Base-by-base conservation (phyloP, 2,329 filamentous ascomycete species). In the Huntiella abstrusa region DNA sequence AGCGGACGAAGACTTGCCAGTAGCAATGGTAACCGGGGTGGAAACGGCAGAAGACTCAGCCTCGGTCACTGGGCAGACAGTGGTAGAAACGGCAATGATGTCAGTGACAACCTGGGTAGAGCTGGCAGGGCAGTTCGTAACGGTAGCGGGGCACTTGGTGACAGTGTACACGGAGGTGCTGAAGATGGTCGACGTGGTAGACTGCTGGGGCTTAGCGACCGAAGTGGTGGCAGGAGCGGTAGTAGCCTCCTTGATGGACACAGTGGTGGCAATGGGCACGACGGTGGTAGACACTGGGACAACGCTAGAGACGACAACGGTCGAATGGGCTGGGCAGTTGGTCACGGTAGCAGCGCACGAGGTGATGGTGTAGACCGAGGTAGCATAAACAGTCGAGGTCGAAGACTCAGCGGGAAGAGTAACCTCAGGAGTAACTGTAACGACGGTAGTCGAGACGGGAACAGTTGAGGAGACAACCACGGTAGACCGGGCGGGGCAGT, bases 291-390 rank as follows among this genome's bases (percentile, higher is more conserved):
- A 66, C 35, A 66, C 39, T 22, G 62, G 53, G 32, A 69, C 58
- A 2, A 57, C 57, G 51, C 64, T 58, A 3, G 65, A 67, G 12
- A 59, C 61, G 33, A 65, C 57, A 33, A 59, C 54, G 36, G 57
- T 57, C 33, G 57, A 53, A 33, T 54, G 54, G 1, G 51, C 56
- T 64, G 59, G 2, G 51, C 56, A 65, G 59, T 63, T 54, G 33
- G 54, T 56, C 3, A 65, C 57, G 12, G 55, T 55, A 12, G 70
- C 61, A 41, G 64, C 65, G 58, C 72, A 76, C 36, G 67, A 68
- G 55, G 68, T 74, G 58, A 75, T 63, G 52, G 72, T 77, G 51
- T 70, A 64, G 51, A 73, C 55, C 11, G 52, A 52, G 13, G 61
- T 65, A 43, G 59, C 59, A 55, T 58, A 64, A 45, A 66, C 56